Base-by-base conservation (phyloP, 176 grass and related monocot genomes). In the Stipa capillata region DNA sequence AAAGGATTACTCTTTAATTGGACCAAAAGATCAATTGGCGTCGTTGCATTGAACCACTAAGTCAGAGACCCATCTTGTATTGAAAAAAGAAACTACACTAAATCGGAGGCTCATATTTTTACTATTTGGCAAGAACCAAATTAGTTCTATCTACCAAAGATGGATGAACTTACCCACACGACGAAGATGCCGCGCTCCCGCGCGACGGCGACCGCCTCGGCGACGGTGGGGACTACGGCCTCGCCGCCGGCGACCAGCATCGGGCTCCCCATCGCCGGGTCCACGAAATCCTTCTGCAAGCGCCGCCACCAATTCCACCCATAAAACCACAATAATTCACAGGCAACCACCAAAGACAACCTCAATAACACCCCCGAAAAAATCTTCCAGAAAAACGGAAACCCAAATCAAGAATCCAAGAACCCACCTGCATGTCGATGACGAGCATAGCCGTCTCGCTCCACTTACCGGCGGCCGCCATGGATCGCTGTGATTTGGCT, bases 361-460 rank as follows among this genome's bases (percentile, higher is more conserved):
- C 66, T 31, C 55, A 50, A 31, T 6, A 81, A 28, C n/a, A n/a
- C 27, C 54, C 65, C 23, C 18, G 4, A 61, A 48, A 14, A 76
- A 55, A 31, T 53, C 50, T 53, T 53, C 21, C 6, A 0, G 21
- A 21, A 6, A 53, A 23, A 21, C n/a, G 7, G 2, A 6, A 8
- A 23, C 2, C 54, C n/a, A 40, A 40, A 44, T 27, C 25, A 72
- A 56, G 64, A 63, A 76, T 9, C 20, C 24, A 52, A 57, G 32
- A 59, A n/a, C 34, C 29, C 54, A 80, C 85, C 85, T 93, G 91
- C 91, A 93, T 93, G 72, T 93, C 91, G 74, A 93, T 93, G 72
- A 93, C 78, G 68, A 93, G 91, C 85, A 93, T 68, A 54, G 85
- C 85, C 18, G 91, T 88, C 67, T 88, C 78, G 84, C 43, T 75